Evolutionary conservation across 768 basidiomycete genomes (phyloP).

Genomic region (Suillus fuscotomentosus): DNA sequence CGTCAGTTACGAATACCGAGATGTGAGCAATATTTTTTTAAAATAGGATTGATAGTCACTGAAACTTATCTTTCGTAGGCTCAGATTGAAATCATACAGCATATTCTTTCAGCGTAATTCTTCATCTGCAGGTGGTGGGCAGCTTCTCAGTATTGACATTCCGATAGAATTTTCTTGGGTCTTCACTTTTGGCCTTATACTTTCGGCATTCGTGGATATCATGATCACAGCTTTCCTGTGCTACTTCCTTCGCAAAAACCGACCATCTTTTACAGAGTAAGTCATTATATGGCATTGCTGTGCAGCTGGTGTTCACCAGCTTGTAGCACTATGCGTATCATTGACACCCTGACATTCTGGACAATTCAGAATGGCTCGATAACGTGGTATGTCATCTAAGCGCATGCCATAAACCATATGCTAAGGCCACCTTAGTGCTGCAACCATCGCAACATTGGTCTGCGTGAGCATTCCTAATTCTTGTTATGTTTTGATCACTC

Average conservation of each 20-base stretch:
- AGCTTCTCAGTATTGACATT: not conserved
- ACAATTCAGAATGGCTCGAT: slow-evolving; percentile 21
- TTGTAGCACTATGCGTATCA: slow-evolving; percentile 19
- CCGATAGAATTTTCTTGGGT: slow-evolving; percentile 18
- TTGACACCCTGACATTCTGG: slow-evolving; percentile 21
- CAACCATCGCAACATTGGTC: slow-evolving; percentile 15
- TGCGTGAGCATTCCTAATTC: slow-evolving; percentile 13
- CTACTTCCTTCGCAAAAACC: slow-evolving; percentile 37
- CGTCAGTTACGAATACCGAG: slow-evolving; percentile 19
- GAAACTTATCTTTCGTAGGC: slow-evolving; percentile 7
- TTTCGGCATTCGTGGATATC: slow-evolving; percentile 46
- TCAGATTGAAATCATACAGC: slow-evolving; percentile 11
- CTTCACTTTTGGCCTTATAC: slow-evolving; percentile 44
- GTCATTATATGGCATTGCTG: not conserved
- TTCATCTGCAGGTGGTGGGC: slow-evolving; percentile 9
- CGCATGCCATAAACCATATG: too few species aligned
- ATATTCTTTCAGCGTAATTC: slow-evolving; percentile 10
- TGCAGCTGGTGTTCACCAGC: not conserved
- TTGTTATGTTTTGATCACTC: not conserved
- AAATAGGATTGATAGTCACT: not conserved
- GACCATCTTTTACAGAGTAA: slow-evolving; percentile 36
- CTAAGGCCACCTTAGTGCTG: slow-evolving; percentile 11
- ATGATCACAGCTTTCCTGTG: slow-evolving; percentile 44
- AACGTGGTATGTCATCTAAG: slow-evolving; percentile 16
- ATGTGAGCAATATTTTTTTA: slow-evolving; percentile 15